phyloP scores from a whole-genome alignment of 208 protist genomes.

The Leishmania tarentolae region DNA sequence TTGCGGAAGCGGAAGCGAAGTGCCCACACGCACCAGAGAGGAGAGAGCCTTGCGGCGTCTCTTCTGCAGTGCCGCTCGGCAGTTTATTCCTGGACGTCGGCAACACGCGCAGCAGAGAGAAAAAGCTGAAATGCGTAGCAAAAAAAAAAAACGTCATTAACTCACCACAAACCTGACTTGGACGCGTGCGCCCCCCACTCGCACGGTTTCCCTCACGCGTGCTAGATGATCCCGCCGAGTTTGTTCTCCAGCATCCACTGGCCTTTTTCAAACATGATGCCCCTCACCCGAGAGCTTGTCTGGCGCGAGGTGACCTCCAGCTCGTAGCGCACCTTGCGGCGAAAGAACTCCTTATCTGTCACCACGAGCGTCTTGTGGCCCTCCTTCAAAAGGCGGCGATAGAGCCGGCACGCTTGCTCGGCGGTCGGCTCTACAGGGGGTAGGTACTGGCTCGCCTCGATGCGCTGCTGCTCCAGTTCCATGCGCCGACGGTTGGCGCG shows the following conservation, averaged over 20 bases:
- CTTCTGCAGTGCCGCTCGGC: background rate
- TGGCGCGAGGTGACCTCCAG: slow-evolving; percentile 88
- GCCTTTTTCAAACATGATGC: slow-evolving; percentile 92
- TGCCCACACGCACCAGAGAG: background rate
- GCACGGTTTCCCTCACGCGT: background rate
- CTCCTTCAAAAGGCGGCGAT: slow-evolving; percentile 72
- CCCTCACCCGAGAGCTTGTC: slow-evolving; percentile 84
- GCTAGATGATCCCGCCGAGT: slow-evolving; percentile 78
- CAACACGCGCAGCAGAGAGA: background rate
- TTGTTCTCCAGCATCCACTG: slow-evolving; percentile 80
- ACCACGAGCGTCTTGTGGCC: slow-evolving; percentile 51
- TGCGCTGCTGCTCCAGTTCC: slow-evolving; percentile 63
- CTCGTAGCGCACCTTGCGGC: slow-evolving; percentile 76
- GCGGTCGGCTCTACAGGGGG: slow-evolving; percentile 80
- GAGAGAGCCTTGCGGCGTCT: background rate
- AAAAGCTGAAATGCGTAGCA: background rate
- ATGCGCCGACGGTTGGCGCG: slow-evolving; percentile 69
- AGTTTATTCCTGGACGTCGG: background rate
- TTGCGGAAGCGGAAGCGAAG: background rate
- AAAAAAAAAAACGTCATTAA: background rate
- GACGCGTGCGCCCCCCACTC: background rate
- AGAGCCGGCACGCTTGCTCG: slow-evolving; percentile 60
- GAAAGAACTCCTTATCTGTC: slow-evolving; percentile 79
- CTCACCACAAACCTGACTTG: background rate
- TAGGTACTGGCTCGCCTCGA: slow-evolving; percentile 49